A percentile compares a stretch with the other conserved stretches of the same genome.
Conservation (phyloP, 2,329 filamentous ascomycete species). For the Pseudogymnoascus sp. region DNA sequence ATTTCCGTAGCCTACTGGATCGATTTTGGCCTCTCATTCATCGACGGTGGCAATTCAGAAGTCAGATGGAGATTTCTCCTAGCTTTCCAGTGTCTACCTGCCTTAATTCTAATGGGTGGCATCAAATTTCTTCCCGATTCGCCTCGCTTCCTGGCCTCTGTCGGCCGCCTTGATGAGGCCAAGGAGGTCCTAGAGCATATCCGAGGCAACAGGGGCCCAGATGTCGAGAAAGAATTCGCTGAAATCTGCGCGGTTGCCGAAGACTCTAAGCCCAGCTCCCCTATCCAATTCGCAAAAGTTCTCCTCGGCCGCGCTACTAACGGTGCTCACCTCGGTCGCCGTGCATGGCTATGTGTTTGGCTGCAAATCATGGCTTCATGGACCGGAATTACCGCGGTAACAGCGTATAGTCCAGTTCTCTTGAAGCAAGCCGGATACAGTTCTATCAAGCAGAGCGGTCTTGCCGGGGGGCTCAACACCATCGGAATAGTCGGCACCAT, state of each 20-base stretch:
- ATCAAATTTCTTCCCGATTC: slow-evolving; percentile 39
- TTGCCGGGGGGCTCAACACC: slow-evolving; percentile 44
- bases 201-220: slow-evolving; percentile 9
- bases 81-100: slow-evolving; percentile 31
- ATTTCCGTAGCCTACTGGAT: slow-evolving; percentile 27
- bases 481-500: slow-evolving; percentile 44
- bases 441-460: slow-evolving; percentile 36
- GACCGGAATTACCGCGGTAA: slow-evolving; percentile 36
- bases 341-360: slow-evolving; percentile 37
- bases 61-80: slow-evolving; percentile 28
- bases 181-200: slow-evolving; percentile 15
- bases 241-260: slow-evolving; percentile 31
- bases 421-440: slow-evolving; percentile 29
- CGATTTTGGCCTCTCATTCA: slow-evolving; percentile 33
- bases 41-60: slow-evolving; percentile 16
- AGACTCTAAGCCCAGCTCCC: slow-evolving; percentile 29
- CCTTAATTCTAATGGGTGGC: slow-evolving; percentile 32
- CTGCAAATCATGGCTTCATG: slow-evolving; percentile 39
- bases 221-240: slow-evolving; percentile 23
- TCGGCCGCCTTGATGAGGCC: slow-evolving; percentile 14
- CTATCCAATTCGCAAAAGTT: slow-evolving; percentile 33
- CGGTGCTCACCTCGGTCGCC: slow-evolving; percentile 30
- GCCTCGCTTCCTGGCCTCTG: slow-evolving; percentile 24
- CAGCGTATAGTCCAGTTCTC: slow-evolving; percentile 25
- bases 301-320: slow-evolving; percentile 29